These are phyloP conservation scores for Magnaporthiopsis incrustans DNA, from an alignment of 2,329 filamentous ascomycete genomes.

Conservation along the genomic window DNA sequence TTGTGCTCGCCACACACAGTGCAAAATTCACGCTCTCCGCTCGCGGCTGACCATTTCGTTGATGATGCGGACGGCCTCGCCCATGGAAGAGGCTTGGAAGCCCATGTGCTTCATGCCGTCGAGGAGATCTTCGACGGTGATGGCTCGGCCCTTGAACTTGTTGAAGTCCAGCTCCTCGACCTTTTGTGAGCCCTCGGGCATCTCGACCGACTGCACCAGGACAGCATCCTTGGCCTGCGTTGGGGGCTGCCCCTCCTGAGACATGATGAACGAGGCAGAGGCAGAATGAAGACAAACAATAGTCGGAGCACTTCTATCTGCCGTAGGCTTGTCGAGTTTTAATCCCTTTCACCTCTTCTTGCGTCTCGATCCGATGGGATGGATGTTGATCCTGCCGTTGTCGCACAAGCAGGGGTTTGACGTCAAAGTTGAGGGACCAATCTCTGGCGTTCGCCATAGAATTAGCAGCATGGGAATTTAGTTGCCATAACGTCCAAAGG, in stretches of 20 bases:
- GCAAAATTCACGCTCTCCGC: conserved; percentile 5
- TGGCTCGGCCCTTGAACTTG: conserved; percentile 60
- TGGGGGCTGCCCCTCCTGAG: conserved; percentile 38
- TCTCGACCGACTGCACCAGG: conserved; percentile 72
- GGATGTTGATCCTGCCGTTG: not conserved
- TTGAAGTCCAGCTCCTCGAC: conserved; percentile 94
- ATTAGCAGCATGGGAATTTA: not conserved
- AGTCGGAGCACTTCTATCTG: not conserved
- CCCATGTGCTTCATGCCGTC: conserved; percentile 81
- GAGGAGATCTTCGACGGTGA: conserved; percentile 80
- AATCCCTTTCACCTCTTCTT: not conserved
- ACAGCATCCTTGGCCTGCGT: conserved; percentile 68
- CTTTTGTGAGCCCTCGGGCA: conserved; percentile 69
- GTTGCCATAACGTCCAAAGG: not conserved
- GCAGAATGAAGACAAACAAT: not conserved
- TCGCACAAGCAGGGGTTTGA: not conserved
- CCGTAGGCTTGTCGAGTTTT: not conserved
- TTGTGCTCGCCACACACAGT: no score
- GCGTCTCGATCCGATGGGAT: not conserved
- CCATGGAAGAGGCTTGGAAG: conserved; percentile 62
- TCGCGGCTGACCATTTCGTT: conserved; percentile 74
- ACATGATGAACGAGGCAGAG: conserved; percentile 17
- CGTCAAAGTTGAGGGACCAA: not conserved
- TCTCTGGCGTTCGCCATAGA: not conserved
- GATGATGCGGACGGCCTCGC: conserved; percentile 83